Percentiles rank a stretch among this genome's conserved stretches.
Conservation (phyloP, 2,329 filamentous ascomycete genomes). For the Ascochyta rabiei region DNA sequence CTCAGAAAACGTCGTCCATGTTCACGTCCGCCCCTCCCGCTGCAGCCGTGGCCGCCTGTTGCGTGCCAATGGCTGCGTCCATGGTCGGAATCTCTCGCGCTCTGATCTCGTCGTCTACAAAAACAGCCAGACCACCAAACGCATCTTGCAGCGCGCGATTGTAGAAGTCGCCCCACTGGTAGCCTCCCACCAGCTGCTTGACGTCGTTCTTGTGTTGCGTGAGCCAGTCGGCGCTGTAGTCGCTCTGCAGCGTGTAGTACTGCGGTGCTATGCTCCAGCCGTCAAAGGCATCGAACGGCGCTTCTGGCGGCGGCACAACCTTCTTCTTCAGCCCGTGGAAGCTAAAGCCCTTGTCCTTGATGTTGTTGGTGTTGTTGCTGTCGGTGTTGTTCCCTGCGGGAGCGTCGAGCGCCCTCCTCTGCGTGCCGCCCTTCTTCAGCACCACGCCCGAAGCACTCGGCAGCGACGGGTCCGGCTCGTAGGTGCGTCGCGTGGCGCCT, state of each 20-base stretch:
- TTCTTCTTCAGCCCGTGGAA: slow-evolving; percentile 81
- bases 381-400: slow-evolving; percentile 24
- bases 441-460: slow-evolving; percentile 27
- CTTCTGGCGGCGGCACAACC: slow-evolving; percentile 66
- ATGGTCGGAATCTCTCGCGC: slow-evolving; percentile 49
- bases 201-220: slow-evolving; percentile 69
- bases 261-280: slow-evolving; percentile 69
- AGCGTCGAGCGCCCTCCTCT: slow-evolving; percentile 54
- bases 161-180: slow-evolving; percentile 82
- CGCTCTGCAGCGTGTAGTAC: slow-evolving; percentile 71
- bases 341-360: slow-evolving; percentile 52
- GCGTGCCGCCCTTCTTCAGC: slow-evolving; percentile 71
- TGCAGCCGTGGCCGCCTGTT: slow-evolving; percentile 56
- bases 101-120: slow-evolving; percentile 74
- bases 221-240: slow-evolving; percentile 78
- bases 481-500: slow-evolving; percentile 50
- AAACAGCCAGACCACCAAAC: slow-evolving; percentile 86
- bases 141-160: slow-evolving; percentile 82
- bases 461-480: slow-evolving; percentile 25
- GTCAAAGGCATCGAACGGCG: slow-evolving; percentile 87
- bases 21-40: slow-evolving; percentile 62
- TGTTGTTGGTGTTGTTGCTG: slow-evolving; percentile 37
- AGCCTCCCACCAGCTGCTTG: slow-evolving; percentile 77
- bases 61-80: slow-evolving; percentile 39
- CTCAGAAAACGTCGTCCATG: slow-evolving; percentile 53